Conservation (phyloP, 305 asterid genomes). For the Fraxinus albicans region DNA sequence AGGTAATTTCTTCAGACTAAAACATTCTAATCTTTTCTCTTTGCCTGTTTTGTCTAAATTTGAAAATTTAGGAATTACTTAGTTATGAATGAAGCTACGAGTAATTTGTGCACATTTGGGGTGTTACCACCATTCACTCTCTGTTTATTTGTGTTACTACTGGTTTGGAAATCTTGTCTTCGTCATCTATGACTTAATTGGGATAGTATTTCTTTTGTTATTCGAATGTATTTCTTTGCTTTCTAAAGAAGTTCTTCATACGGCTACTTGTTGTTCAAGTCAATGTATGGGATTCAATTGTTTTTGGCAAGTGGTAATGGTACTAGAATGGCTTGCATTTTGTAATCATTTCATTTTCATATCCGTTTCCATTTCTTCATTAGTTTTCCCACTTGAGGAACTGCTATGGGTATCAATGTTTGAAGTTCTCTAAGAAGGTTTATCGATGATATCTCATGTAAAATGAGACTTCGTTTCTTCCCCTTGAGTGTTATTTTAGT, state of each 20-base stretch:
- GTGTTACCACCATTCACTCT: background rate
- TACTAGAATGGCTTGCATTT: background rate
- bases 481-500: background rate
- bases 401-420: background rate
- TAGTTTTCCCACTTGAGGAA: background rate
- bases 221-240: background rate
- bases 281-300: background rate
- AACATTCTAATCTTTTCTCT: conserved; percentile 8
- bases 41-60: conserved; percentile 9
- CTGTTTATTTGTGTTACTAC: background rate
- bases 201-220: background rate
- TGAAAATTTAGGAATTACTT: background rate
- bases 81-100: background rate
- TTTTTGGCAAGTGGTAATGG: background rate
- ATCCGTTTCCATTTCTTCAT: background rate
- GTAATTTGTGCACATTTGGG: background rate
- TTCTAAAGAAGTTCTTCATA: background rate
- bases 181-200: background rate
- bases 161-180: background rate
- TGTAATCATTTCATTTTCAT: background rate
- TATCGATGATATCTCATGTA: background rate
- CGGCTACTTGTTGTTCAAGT: background rate
- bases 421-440: background rate
- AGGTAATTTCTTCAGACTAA: conserved; percentile 33
- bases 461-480: background rate